Base-by-base conservation (phyloP, 495 filamentous ascomycete species). In the Oidiodendron maius region DNA sequence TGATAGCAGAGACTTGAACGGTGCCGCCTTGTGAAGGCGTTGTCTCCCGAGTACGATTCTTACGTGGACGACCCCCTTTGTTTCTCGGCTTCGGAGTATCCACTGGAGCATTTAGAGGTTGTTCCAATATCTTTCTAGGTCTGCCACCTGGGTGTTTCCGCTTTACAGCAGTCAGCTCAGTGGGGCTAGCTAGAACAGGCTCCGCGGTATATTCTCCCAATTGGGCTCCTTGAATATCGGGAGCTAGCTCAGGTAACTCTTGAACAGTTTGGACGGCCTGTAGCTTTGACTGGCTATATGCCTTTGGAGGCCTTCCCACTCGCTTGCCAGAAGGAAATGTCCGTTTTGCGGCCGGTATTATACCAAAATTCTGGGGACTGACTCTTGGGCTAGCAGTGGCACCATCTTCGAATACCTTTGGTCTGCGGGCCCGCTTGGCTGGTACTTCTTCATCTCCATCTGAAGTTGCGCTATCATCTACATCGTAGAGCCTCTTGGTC, bases 251-350 rank as follows among this genome's bases (percentile, higher is more conserved):
- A 26, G 18, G 26, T 17, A 12, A 41, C 43, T 15, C 18, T 34
- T 18, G 30, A 13, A 44, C 43, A 4, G 43, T 26, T 24, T 49
- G 49, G 36, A 57, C 50, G 26, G 36, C 49, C 15, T 52, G 48
- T 1, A 58, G 44, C 15, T 53, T 53, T 32, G 46, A 47, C 22
- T 52, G 52, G 15, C 38, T 47, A 16, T 48, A 41, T 13, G 42
- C 46, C 17, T 25, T 40, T 10, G 56, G 51, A 30, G 51, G 51
- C 4, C 52, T 43, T 24, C 52, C 56, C 17, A 55, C 34, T 13
- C 48, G 37, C 44, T 55, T 52, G 15, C 51, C 51, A 6, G 56
- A 49, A 24, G 38, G 12, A 39, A 55, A 52, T 3, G 37, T 28
- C 21, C 48, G 5, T 30, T 12, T 48, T 13, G 30, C 23, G 2